Base-by-base conservation (phyloP, 148 eudicot species). In the Polygonum aviculare region DNA sequence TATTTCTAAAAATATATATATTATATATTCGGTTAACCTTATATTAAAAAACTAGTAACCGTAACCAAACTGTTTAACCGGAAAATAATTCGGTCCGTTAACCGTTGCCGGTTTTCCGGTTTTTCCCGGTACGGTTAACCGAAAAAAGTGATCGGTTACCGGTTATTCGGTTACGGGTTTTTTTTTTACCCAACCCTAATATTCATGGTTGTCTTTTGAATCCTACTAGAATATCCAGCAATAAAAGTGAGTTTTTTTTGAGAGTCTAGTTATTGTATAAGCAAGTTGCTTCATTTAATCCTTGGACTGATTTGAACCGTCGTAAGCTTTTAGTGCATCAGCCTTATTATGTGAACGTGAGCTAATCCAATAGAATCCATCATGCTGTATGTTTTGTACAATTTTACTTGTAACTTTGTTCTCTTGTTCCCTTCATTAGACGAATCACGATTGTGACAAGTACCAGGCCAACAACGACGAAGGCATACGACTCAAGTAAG, bases 331-430 rank as follows among this genome's bases (percentile, higher is more conserved):
- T 91, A 96, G 99, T 90, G 81, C 73, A 70, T 73, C 87, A 85
- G 49, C 76, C 90, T 41, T 81, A 88, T 72, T 85, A 86, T 70
- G 87, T 86, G 84, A 82, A 80, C 36, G 89, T 93, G 77, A 85
- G 72, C 77, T 87, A 75, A 77, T 90, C 97, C 62, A 78, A 91
- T 65, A 35, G 77, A 26, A 86, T 84, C 74, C 82, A 93, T 83
- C 86, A 79, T 78, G 74, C 85, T 18, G 99, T 96, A 91, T 76
- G 89, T 78, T 82, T 77, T 75, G 12, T 63, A 41, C 55, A 50
- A 26, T 78, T 75, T 7, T 5, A 3, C 36, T 35, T 31, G 35
- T 51, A 65, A 7, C 51, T 49, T 2, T 69, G 14, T 77, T 10
- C n/a, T 44, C 72, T 22, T 67, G 52, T 59, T 55, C 57, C 22